Conservation (phyloP, 2,329 filamentous ascomycete species). For the Apiospora aurea region DNA sequence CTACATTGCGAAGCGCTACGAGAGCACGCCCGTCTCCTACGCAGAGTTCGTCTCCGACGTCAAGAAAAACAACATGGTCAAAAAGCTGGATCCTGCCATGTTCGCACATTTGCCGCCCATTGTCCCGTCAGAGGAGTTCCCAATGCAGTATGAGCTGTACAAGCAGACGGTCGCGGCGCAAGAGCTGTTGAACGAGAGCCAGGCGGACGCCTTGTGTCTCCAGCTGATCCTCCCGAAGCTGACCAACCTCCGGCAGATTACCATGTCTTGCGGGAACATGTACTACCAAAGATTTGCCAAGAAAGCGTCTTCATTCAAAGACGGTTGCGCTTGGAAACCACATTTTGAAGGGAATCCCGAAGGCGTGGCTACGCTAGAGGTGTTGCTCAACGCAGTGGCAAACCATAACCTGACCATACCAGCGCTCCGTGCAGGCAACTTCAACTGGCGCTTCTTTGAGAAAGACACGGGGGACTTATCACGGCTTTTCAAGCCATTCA, state of each 20-base stretch:
- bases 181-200: neutral
- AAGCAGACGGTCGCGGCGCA: neutral
- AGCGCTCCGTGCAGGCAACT: neutral
- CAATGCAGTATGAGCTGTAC: conserved; percentile 2
- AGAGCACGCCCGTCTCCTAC: neutral
- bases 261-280: neutral
- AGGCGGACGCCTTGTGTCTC: neutral
- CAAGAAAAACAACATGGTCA: neutral
- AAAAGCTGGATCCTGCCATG: neutral
- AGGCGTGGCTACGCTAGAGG: neutral
- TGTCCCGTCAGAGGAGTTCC: neutral
- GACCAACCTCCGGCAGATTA: conserved; percentile 31
- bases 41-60: neutral
- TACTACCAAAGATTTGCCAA: conserved; percentile 3
- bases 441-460: neutral
- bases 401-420: neutral
- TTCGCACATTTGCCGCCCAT: neutral
- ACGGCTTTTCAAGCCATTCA: neutral
- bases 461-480: neutral
- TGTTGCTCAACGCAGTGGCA: conserved; percentile 6
- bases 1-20: neutral
- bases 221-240: conserved; percentile 27
- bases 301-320: neutral
- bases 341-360: neutral
- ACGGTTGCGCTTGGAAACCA: neutral